These are phyloP conservation scores for Chlorella ohadii DNA, from an alignment of 139 green algal genomes.

Conservation along the genomic window DNA sequence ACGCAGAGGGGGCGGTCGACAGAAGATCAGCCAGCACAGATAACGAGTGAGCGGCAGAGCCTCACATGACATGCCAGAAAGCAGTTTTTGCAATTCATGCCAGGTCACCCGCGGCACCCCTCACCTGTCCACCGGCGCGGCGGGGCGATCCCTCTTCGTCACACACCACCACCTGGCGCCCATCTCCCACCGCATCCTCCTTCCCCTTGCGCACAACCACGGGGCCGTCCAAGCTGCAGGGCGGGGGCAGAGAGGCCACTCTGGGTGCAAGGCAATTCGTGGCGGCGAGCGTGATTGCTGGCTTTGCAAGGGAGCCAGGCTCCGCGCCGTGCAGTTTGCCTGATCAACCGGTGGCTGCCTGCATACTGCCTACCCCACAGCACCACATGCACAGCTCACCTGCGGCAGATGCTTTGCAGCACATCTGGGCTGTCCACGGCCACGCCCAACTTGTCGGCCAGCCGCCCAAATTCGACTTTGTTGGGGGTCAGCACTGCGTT, in stretches of 20 bases:
- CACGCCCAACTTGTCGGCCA: constrained; percentile 50
- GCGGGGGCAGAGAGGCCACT: not conserved
- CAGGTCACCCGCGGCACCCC: too few relatives aligned
- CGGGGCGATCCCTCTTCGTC: constrained; percentile 53
- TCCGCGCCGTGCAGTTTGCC: too few relatives aligned
- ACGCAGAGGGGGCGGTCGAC: too few relatives aligned
- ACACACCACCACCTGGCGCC: constrained; percentile 22
- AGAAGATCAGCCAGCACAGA: too few relatives aligned
- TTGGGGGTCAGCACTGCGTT: constrained; percentile 70
- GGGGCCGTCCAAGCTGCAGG: constrained; percentile 47
- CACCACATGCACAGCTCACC: too few relatives aligned
- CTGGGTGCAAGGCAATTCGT: not conserved
- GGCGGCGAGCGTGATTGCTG: too few relatives aligned
- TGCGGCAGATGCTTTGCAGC: constrained; percentile 28
- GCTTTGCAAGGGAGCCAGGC: too few relatives aligned
- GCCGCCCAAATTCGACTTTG: constrained; percentile 57
- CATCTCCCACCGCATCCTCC: constrained; percentile 47
- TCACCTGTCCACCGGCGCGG: constrained; percentile 71
- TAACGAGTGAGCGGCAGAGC: too few relatives aligned
- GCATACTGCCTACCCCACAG: too few relatives aligned
- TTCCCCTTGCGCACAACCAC: constrained; percentile 60
- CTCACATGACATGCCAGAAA: too few relatives aligned
- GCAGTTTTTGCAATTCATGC: too few relatives aligned
- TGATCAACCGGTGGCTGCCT: too few relatives aligned
- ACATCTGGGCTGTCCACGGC: constrained; percentile 11